phyloP scores from a whole-genome alignment of 129 eudicot species.

The Dittrichia graveolens region DNA sequence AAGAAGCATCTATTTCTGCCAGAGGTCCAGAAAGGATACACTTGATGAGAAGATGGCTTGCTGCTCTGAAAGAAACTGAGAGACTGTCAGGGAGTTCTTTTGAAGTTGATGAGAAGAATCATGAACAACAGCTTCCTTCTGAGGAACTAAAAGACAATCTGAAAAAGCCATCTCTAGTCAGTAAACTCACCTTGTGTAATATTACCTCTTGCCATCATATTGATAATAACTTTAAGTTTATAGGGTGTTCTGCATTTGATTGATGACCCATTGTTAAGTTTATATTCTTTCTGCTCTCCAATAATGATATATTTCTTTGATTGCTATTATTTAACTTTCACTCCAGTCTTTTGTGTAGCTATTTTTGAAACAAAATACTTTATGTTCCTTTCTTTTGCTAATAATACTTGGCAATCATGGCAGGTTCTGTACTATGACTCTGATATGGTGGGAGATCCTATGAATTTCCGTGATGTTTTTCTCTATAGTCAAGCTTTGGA shows the following conservation, averaged over 20 bases:
- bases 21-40: slow-evolving; percentile 86
- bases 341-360: slow-evolving; percentile 1
- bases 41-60: slow-evolving; percentile 81
- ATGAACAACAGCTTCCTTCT: slow-evolving; percentile 45
- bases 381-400: slow-evolving; percentile 10
- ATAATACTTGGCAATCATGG: slow-evolving; percentile 23
- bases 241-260: neutral
- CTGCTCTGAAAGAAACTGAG: slow-evolving; percentile 68
- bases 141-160: slow-evolving; percentile 63
- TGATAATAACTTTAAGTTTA: neutral
- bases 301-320: neutral
- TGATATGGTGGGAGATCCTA: slow-evolving; percentile 85
- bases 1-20: slow-evolving; percentile 87
- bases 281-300: slow-evolving; percentile 7
- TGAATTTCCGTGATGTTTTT: slow-evolving; percentile 85
- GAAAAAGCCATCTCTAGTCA: slow-evolving; percentile 66
- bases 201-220: neutral
- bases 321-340: neutral
- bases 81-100: slow-evolving; percentile 45
- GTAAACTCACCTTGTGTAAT: slow-evolving; percentile 26
- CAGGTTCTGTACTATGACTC: slow-evolving; percentile 80
- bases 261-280: slow-evolving; percentile 6
- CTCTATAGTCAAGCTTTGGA: slow-evolving; percentile 95
- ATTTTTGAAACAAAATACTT: neutral
- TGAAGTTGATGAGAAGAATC: slow-evolving; percentile 57